phyloP scores from a whole-genome alignment of 176 grass and related monocot genomes.

The Secale cereale region DNA sequence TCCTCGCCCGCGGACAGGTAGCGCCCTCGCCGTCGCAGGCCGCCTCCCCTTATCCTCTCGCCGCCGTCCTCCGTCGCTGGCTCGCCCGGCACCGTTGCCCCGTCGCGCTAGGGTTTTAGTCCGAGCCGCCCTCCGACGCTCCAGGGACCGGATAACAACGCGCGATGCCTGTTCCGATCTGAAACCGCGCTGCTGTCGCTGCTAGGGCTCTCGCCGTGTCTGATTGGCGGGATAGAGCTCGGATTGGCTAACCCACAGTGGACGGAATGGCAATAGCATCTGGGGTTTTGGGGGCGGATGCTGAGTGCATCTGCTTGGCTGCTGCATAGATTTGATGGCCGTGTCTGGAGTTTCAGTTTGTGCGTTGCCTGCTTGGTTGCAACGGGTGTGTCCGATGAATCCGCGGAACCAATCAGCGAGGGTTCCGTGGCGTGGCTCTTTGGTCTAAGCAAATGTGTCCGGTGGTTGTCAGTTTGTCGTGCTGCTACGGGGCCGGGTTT shows the following conservation, averaged over 20 bases:
- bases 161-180: neutral
- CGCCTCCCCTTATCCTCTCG: too few relatives aligned
- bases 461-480: neutral
- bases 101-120: conserved; percentile 16
- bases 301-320: neutral
- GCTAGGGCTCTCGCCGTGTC: neutral
- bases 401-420: neutral
- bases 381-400: neutral
- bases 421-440: neutral
- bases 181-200: neutral
- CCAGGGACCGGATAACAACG: neutral
- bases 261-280: neutral
- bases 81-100: neutral
- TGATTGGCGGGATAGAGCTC: neutral
- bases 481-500: neutral
- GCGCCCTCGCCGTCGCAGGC: neutral
- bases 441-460: neutral
- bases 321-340: neutral
- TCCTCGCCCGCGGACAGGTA: conserved; percentile 79
- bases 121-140: neutral
- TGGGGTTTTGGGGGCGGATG: neutral
- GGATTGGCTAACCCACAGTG: neutral
- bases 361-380: neutral
- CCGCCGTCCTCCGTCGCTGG: too few relatives aligned
- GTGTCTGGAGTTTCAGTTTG: neutral